Evolutionary conservation across 2,329 filamentous ascomycete genomes (phyloP).

Genomic region (Ophiostoma perfectum): DNA sequence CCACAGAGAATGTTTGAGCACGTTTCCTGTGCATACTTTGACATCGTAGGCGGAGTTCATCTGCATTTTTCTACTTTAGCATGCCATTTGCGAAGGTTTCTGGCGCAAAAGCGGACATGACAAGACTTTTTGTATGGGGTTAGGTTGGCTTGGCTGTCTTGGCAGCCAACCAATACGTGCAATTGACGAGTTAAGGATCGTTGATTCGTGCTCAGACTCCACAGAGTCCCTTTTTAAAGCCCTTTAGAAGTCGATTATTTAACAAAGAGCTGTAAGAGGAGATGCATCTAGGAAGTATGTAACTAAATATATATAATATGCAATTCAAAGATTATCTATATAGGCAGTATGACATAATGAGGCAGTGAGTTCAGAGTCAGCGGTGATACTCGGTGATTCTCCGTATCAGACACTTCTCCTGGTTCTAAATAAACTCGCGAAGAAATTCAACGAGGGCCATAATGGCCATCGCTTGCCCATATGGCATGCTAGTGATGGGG

Average conservation of each 20-base stretch:
- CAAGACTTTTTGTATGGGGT: background rate
- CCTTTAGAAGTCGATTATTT: background rate
- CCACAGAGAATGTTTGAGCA: constrained; percentile 16
- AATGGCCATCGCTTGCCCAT: constrained; percentile 79
- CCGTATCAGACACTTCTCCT: background rate
- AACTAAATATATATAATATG: background rate
- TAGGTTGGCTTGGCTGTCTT: background rate
- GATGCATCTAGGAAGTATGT: background rate
- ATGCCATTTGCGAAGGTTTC: constrained; percentile 13
- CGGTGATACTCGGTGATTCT: too few relatives aligned
- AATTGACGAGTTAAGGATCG: background rate
- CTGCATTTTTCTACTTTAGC: background rate
- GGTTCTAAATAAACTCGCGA: constrained; percentile 45
- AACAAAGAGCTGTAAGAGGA: background rate
- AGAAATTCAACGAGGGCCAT: constrained; percentile 73
- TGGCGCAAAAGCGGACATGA: background rate
- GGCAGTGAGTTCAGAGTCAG: too few relatives aligned
- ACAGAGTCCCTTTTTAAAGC: background rate
- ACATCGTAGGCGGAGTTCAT: background rate
- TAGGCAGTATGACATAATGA: background rate
- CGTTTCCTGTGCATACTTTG: constrained; percentile 7
- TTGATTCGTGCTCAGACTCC: background rate
- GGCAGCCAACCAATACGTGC: background rate
- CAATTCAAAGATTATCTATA: background rate
- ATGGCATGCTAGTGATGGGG: constrained; percentile 72